Conservation (phyloP, 805 yeast genomes). For the Priceomyces castillae region DNA sequence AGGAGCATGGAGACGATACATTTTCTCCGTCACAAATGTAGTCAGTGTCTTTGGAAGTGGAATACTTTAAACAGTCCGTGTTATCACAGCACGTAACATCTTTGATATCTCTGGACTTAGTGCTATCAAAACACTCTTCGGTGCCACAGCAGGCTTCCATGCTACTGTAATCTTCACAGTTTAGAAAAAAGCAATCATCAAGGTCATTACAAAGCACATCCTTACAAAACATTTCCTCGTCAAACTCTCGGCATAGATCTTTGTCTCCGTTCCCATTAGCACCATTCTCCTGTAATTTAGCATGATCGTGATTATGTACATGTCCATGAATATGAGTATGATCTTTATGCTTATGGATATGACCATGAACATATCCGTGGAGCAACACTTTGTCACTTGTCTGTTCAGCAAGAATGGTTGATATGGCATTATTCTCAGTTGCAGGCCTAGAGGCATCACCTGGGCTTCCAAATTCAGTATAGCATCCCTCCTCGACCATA, state of each 20-base stretch:
- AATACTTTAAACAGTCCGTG: slow-evolving; percentile 5
- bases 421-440: not conserved
- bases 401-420: not conserved
- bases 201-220: slow-evolving; percentile 42
- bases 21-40: slow-evolving; percentile 2
- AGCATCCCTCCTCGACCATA: too few relatives aligned
- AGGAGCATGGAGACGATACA: not conserved
- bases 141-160: slow-evolving; percentile 7
- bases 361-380: slow-evolving; percentile 66
- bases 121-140: slow-evolving; percentile 2
- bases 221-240: slow-evolving; percentile 31
- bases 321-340: slow-evolving; percentile 70
- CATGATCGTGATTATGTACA: slow-evolving; percentile 50
- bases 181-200: slow-evolving; percentile 41
- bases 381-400: slow-evolving; percentile 14
- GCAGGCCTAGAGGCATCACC: too few relatives aligned
- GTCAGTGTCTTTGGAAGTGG: not conserved
- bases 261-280: not conserved
- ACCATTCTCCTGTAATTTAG: slow-evolving; percentile 10
- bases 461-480: too few relatives aligned
- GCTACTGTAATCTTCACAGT: slow-evolving; percentile 27
- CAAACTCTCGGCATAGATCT: slow-evolving; percentile 27
- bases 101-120: not conserved
- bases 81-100: slow-evolving; percentile 11
- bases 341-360: slow-evolving; percentile 59